Conservation (phyloP, 371 early-diverging fungal species). For the Lichtheimia ramosa region DNA sequence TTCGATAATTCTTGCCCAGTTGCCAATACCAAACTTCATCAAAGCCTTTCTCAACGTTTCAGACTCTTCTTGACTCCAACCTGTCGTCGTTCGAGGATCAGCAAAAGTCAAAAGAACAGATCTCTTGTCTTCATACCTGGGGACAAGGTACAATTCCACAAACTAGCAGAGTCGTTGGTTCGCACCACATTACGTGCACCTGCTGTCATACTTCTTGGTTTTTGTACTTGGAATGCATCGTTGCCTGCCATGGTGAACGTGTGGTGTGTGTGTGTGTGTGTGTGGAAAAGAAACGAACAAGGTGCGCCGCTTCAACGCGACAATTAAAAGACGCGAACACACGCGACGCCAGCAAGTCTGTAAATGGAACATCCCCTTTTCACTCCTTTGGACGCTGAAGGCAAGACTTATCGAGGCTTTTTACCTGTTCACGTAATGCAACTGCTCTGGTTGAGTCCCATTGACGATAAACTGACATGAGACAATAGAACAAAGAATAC, state of each 20-base stretch:
- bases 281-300: constrained; percentile 6
- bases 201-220: constrained; percentile 84
- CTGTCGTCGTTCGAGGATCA: constrained; percentile 26
- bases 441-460: background rate
- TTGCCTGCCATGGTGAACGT: constrained; percentile 17
- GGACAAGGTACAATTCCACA: constrained; percentile 92
- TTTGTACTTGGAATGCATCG: constrained; percentile 30
- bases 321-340: constrained; percentile 5
- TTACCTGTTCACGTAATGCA: constrained; percentile 34
- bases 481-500: constrained; percentile 24
- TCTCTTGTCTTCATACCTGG: constrained; percentile 55
- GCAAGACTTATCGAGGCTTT: constrained; percentile 35
- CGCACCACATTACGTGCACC: constrained; percentile 89
- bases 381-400: constrained; percentile 31
- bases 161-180: constrained; percentile 86
- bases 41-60: constrained; percentile 81
- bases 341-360: background rate
- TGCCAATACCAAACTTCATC: constrained; percentile 90
- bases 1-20: constrained; percentile 93
- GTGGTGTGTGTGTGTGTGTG: background rate
- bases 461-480: background rate
- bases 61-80: constrained; percentile 87
- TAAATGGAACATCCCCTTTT: constrained; percentile 36
- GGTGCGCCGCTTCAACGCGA: constrained; percentile 5
- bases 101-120: background rate